These are phyloP conservation scores for Bolboschoenoplectus hybrid DNA, from an alignment of 202 grass and related monocot genomes.

Conservation along the genomic window DNA sequence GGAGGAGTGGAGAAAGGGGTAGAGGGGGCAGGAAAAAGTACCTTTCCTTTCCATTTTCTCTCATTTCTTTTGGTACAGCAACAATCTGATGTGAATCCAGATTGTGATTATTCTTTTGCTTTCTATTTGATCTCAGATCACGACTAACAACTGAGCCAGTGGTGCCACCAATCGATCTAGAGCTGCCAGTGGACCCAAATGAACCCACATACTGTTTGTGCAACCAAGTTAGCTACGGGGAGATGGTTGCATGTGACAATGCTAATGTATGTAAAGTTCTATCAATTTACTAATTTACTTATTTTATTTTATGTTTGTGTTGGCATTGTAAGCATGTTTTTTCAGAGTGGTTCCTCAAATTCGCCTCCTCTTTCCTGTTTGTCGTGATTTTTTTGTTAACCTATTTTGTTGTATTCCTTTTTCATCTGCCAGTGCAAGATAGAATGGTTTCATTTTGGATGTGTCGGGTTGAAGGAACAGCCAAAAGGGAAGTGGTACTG, in stretches of 20 bases:
- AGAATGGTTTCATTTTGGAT: constrained; percentile 94
- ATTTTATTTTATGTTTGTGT: background rate
- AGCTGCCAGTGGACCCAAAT: constrained; percentile 93
- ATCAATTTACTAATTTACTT: constrained; percentile 3
- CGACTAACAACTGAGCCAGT: constrained; percentile 50
- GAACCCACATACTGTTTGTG: constrained; percentile 93
- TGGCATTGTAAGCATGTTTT: constrained; percentile 7
- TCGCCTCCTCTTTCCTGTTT: background rate
- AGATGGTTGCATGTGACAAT: constrained; percentile 95
- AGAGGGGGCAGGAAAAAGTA: constrained; percentile 98
- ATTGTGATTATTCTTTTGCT: constrained; percentile 13
- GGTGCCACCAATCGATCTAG: constrained; percentile 67
- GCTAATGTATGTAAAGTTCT: constrained; percentile 48
- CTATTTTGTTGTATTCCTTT: background rate
- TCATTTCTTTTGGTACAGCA: background rate
- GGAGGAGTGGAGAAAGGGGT: constrained; percentile 68
- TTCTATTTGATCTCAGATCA: constrained; percentile 53
- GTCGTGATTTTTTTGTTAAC: background rate
- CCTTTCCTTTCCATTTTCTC: constrained; percentile 25
- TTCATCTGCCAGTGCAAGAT: constrained; percentile 84
- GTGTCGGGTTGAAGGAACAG: constrained; percentile 83
- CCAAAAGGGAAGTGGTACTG: constrained; percentile 97
- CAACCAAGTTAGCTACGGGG: constrained; percentile 93
- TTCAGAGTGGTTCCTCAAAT: background rate
- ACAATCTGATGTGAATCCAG: background rate